A percentile compares a stretch with the other conserved stretches of the same genome.
These are phyloP conservation scores for Aspergillus costaricaensis DNA, from an alignment of 2,329 filamentous ascomycete genomes.

Conservation along the genomic window DNA sequence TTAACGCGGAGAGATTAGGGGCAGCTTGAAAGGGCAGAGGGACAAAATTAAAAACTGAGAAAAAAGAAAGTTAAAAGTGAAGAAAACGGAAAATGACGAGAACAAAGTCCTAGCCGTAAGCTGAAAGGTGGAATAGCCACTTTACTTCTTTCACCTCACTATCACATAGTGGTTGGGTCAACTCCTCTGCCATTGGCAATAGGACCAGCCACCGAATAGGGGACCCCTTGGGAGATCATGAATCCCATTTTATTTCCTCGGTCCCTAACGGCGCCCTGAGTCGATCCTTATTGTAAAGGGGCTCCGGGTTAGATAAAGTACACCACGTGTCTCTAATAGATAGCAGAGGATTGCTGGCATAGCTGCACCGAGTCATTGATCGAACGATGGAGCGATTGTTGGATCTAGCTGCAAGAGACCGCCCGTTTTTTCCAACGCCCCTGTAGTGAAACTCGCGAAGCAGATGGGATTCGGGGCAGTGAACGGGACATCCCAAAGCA, in stretches of 20 bases:
- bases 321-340: slow-evolving; percentile 24
- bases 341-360: neutral
- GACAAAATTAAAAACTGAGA: too few relatives aligned
- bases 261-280: neutral
- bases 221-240: slow-evolving; percentile 15
- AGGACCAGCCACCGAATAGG: slow-evolving; percentile 22
- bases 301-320: slow-evolving; percentile 2
- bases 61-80: neutral
- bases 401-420: slow-evolving; percentile 33
- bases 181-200: slow-evolving; percentile 18
- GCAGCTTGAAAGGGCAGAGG: neutral
- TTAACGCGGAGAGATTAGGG: neutral
- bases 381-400: slow-evolving; percentile 17
- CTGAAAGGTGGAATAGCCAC: slow-evolving; percentile 7
- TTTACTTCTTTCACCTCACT: slow-evolving; percentile 7
- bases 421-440: slow-evolving; percentile 37
- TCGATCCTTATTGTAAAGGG: slow-evolving; percentile 4
- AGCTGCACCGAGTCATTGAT: neutral
- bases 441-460: slow-evolving; percentile 34
- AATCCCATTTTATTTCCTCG: slow-evolving; percentile 5
- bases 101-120: neutral
- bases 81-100: neutral
- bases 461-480: slow-evolving; percentile 8
- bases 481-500: slow-evolving; percentile 9
- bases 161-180: slow-evolving; percentile 16